These are phyloP conservation scores for Xylaria bambusicola DNA, from an alignment of 495 filamentous ascomycete species.

Conservation along the genomic window DNA sequence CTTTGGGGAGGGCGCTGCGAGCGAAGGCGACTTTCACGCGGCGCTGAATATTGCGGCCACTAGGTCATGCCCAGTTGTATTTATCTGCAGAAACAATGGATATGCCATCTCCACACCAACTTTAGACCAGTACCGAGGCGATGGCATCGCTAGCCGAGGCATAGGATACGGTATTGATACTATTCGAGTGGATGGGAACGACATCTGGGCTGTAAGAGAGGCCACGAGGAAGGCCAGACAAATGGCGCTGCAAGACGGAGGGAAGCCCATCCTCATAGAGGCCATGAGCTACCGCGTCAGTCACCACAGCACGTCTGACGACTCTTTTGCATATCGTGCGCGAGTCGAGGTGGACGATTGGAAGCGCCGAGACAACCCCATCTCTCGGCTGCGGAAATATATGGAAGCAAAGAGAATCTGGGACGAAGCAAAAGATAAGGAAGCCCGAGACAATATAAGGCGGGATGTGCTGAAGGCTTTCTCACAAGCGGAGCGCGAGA, in stretches of 20 bases:
- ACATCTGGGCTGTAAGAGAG: conserved; percentile 91
- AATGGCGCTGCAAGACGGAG: conserved; percentile 75
- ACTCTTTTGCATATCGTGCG: conserved; percentile 94
- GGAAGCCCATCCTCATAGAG: conserved; percentile 83
- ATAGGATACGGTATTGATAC: conserved; percentile 97
- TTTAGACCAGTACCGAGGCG: conserved; percentile 93
- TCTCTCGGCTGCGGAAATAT: conserved; percentile 88
- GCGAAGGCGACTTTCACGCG: conserved; percentile 96
- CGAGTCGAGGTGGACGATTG: conserved; percentile 95
- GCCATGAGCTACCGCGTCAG: conserved; percentile 97
- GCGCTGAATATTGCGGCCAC: conserved; percentile 97
- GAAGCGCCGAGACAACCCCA: conserved; percentile 94
- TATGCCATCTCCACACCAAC: conserved; percentile 96
- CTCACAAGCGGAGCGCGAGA: conserved; percentile 81
- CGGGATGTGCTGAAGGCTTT: conserved; percentile 84
- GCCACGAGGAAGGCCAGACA: conserved; percentile 76
- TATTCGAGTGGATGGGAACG: conserved; percentile 94
- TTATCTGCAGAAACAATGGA: conserved; percentile 97
- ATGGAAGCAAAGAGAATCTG: conserved; percentile 78
- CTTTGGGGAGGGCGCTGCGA: conserved; percentile 97
- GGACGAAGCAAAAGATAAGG: conserved; percentile 81
- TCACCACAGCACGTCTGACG: conserved; percentile 97
- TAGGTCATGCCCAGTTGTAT: conserved; percentile 84
- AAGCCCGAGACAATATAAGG: conserved; percentile 64
- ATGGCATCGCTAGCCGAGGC: conserved; percentile 94